These are phyloP conservation scores for Sclerotinia minor DNA, from an alignment of 2,329 filamentous ascomycete species.

Conservation along the genomic window DNA sequence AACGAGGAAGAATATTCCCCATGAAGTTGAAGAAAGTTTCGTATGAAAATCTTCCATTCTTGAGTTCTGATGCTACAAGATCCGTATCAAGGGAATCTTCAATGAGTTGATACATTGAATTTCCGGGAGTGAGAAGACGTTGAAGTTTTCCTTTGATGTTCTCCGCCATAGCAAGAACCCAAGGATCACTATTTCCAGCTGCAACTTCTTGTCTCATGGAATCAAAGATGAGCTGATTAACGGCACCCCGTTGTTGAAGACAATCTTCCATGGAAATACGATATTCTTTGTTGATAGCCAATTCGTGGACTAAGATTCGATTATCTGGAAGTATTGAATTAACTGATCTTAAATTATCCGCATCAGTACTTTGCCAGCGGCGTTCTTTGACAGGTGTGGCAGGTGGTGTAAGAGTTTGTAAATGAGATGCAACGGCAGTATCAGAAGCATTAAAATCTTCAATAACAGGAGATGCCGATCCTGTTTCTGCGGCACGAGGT, in stretches of 20 bases:
- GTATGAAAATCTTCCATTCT: constrained; percentile 74
- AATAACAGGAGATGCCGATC: constrained; percentile 44
- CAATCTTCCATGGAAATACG: constrained; percentile 62
- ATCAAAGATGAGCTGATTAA: constrained; percentile 57
- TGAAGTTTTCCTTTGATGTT: constrained; percentile 72
- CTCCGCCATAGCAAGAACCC: constrained; percentile 69
- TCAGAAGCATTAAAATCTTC: constrained; percentile 47
- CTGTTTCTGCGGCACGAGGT: constrained; percentile 56
- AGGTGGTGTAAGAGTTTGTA: constrained; percentile 56
- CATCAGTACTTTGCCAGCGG: constrained; percentile 28
- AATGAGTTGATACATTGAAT: constrained; percentile 73
- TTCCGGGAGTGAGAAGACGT: constrained; percentile 67
- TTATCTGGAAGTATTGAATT: constrained; percentile 67
- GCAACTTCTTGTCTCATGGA: constrained; percentile 63
- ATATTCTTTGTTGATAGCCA: constrained; percentile 77
- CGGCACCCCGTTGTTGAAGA: constrained; percentile 60
- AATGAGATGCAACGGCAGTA: constrained; percentile 45
- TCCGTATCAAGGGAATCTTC: constrained; percentile 74
- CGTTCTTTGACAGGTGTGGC: constrained; percentile 47
- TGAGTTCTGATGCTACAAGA: constrained; percentile 67
- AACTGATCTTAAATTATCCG: constrained; percentile 38
- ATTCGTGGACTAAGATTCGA: constrained; percentile 72
- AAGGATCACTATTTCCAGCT: constrained; percentile 62
- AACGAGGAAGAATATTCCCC: constrained; percentile 70
- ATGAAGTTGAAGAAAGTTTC: constrained; percentile 78